Percentiles rank a stretch among this genome's conserved stretches.
Conservation (phyloP, 2,329 filamentous ascomycete species). For the Zymoseptoria ardabiliae region DNA sequence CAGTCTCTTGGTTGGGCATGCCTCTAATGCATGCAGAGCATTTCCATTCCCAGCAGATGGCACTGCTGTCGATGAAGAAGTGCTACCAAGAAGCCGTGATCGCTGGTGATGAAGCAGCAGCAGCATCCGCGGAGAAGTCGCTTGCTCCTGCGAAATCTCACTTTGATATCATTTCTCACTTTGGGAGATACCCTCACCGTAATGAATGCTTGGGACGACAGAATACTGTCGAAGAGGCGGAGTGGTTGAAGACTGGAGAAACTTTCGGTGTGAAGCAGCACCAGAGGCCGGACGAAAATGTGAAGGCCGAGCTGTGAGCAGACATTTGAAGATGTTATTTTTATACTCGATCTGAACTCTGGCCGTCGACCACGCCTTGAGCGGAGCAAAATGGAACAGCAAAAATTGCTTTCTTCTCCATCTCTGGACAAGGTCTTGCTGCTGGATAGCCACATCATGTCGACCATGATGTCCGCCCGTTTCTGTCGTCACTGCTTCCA, state of each 20-base stretch:
- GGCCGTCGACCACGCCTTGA: no score
- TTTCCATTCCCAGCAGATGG: slow-evolving; percentile 38
- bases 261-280: slow-evolving; percentile 34
- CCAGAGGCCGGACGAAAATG: slow-evolving; percentile 6
- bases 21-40: slow-evolving; percentile 55
- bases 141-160: slow-evolving; percentile 42
- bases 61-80: slow-evolving; percentile 18
- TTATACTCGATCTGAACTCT: no score
- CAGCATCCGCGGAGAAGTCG: slow-evolving; percentile 24
- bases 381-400: no score
- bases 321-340: no score
- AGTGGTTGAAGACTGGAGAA: slow-evolving; percentile 42
- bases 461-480: no score
- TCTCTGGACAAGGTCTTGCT: no score
- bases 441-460: no score
- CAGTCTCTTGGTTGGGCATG: slow-evolving; percentile 52
- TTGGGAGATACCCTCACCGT: slow-evolving; percentile 54
- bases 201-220: slow-evolving; percentile 46
- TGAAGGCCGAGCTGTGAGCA: neutral
- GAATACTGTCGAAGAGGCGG: slow-evolving; percentile 43
- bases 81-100: slow-evolving; percentile 20
- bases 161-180: slow-evolving; percentile 43
- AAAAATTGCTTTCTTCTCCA: no score
- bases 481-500: no score
- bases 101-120: slow-evolving; percentile 30